phyloP scores from a whole-genome alignment of 176 grass and related monocot species.

The Elymus sibiricus region DNA sequence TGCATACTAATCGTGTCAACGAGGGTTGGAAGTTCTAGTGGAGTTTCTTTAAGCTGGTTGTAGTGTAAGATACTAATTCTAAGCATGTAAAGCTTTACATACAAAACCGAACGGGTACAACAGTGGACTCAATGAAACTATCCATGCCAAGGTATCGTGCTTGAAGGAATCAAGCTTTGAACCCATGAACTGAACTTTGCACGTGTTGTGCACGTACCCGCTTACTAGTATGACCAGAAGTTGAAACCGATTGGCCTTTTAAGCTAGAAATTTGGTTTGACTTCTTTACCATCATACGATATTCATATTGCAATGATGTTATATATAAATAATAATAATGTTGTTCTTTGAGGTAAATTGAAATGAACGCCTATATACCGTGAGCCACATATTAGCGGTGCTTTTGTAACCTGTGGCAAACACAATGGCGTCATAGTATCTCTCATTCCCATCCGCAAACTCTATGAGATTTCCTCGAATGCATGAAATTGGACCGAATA shows the following conservation, averaged over 20 bases:
- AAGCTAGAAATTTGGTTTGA: not conserved
- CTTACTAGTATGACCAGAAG: not conserved
- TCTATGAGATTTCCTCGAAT: conserved; percentile 36
- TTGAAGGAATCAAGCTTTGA: too few species aligned
- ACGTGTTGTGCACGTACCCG: too few species aligned
- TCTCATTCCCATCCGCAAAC: conserved; percentile 42
- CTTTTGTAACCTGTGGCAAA: conserved; percentile 63
- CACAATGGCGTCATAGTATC: conserved; percentile 42
- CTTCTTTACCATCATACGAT: not conserved
- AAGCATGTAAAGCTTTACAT: too few species aligned
- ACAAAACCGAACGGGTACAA: too few species aligned
- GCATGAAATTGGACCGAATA: conserved; percentile 28
- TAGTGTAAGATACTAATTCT: too few species aligned
- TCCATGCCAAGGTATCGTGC: too few species aligned
- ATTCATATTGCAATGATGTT: not conserved
- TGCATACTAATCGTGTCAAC: too few species aligned
- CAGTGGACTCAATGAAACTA: too few species aligned
- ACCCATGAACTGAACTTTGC: too few species aligned
- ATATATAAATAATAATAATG: not conserved
- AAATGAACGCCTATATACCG: conserved; percentile 26
- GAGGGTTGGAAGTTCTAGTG: too few species aligned
- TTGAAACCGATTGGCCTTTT: not conserved
- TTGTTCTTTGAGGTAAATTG: not conserved
- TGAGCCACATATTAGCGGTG: conserved; percentile 50
- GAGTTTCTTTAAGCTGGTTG: too few species aligned